Evolutionary conservation across 129 eudicot species (phyloP).

Genomic region (Escallonia herrerae): DNA sequence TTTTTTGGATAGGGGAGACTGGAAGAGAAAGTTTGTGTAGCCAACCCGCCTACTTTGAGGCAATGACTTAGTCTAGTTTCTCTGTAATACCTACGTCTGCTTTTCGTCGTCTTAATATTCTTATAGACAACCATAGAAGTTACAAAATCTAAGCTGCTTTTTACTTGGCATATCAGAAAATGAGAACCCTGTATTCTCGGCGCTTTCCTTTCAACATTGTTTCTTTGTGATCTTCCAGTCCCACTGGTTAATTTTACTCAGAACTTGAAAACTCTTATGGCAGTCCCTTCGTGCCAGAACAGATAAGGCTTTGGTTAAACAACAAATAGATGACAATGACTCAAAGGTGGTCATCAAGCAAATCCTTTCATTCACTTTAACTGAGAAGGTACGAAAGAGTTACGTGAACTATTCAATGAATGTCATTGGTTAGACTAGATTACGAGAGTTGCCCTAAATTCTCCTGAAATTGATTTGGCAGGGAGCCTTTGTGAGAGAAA

Average conservation of each 20-base stretch:
- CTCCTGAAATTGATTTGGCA: conserved; percentile 17
- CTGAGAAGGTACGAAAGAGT: conserved; percentile 58
- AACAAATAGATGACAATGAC: conserved; percentile 39
- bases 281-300: conserved; percentile 86
- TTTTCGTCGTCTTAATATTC: background rate
- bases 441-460: background rate
- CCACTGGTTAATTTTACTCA: conserved; percentile 14
- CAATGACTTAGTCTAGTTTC: background rate
- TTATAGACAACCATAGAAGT: background rate
- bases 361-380: conserved; percentile 62
- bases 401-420: background rate
- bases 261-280: conserved; percentile 21
- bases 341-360: conserved; percentile 50
- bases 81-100: background rate
- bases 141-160: background rate
- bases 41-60: too few relatives aligned
- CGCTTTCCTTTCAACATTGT: background rate
- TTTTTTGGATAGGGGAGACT: too few relatives aligned
- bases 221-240: background rate
- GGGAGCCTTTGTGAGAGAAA: conserved; percentile 91
- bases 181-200: background rate
- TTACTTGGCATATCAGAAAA: background rate
- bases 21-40: too few relatives aligned
- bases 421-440: conserved; percentile 1
- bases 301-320: conserved; percentile 45